Percentiles rank a stretch among this genome's conserved stretches.
Conservation (phyloP, 345 rosid genomes). For the Rubroshorea leprosula region DNA sequence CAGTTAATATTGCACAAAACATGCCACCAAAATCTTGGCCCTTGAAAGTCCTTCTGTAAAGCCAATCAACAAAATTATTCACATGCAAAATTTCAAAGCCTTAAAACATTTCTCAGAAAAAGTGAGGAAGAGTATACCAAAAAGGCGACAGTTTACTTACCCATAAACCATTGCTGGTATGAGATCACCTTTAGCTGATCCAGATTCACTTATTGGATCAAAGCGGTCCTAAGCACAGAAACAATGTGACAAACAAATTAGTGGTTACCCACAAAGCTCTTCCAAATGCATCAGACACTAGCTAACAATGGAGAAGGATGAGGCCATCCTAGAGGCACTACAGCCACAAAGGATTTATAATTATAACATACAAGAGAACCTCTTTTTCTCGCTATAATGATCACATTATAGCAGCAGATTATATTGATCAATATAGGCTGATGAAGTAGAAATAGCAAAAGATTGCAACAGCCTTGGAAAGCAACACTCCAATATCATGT, state of each 20-base stretch:
- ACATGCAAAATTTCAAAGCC: neutral
- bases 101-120: neutral
- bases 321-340: too few species aligned
- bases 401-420: too few species aligned
- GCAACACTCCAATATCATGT: too few species aligned
- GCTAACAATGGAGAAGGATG: too few species aligned
- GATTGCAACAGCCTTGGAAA: too few species aligned
- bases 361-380: too few species aligned
- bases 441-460: too few species aligned
- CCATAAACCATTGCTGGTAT: conserved; percentile 88
- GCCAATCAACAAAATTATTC: conserved; percentile 8
- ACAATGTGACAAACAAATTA: conserved; percentile 5
- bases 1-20: conserved; percentile 71
- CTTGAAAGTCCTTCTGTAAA: conserved; percentile 45
- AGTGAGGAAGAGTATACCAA: neutral
- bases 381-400: too few species aligned
- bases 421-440: too few species aligned
- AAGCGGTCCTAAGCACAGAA: conserved; percentile 57
- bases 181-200: conserved; percentile 51
- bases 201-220: conserved; percentile 70
- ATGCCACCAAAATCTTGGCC: conserved; percentile 83
- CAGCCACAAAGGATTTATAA: too few species aligned
- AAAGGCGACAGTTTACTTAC: conserved; percentile 32
- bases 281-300: neutral
- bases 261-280: conserved; percentile 4